Evolutionary conservation across 1,284 basidiomycete species (phyloP).

Genomic region (Erythrobasidium hasegawianum): DNA sequence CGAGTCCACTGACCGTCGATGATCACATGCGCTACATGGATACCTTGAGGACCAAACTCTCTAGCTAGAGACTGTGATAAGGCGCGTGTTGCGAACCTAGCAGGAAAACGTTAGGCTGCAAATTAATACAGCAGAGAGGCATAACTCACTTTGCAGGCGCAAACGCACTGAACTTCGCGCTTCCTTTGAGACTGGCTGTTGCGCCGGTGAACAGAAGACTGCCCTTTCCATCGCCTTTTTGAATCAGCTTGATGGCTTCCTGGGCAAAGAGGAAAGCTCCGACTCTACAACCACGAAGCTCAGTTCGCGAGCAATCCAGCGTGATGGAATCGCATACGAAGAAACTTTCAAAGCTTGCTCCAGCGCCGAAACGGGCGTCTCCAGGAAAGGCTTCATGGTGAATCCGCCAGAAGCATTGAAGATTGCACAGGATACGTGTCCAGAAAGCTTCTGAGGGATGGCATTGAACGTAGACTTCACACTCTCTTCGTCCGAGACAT

Average conservation of each 20-base stretch:
- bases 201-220: conserved; percentile 30
- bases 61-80: conserved; percentile 33
- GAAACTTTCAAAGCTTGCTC: conserved; percentile 25
- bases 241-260: conserved; percentile 12
- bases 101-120: background rate
- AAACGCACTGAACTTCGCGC: conserved; percentile 30
- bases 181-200: conserved; percentile 26
- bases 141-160: conserved; percentile 28
- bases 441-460: conserved; percentile 24
- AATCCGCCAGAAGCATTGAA: conserved; percentile 32
- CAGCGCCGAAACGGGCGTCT: conserved; percentile 4
- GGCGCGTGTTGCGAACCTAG: conserved; percentile 33
- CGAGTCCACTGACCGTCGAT: conserved; percentile 32
- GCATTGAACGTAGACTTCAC: conserved; percentile 15
- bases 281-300: background rate
- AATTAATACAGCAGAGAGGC: background rate
- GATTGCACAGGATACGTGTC: conserved; percentile 14
- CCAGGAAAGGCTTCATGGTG: conserved; percentile 21
- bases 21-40: conserved; percentile 35
- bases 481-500: conserved; percentile 22
- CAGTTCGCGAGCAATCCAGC: no score
- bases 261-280: conserved; percentile 33
- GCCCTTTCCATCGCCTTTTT: conserved; percentile 10
- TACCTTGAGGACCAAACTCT: conserved; percentile 34
- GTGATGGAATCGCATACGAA: conserved; percentile 24